These are phyloP conservation scores for Calycina herbarum DNA, from an alignment of 2,329 filamentous ascomycete genomes.

Conservation along the genomic window DNA sequence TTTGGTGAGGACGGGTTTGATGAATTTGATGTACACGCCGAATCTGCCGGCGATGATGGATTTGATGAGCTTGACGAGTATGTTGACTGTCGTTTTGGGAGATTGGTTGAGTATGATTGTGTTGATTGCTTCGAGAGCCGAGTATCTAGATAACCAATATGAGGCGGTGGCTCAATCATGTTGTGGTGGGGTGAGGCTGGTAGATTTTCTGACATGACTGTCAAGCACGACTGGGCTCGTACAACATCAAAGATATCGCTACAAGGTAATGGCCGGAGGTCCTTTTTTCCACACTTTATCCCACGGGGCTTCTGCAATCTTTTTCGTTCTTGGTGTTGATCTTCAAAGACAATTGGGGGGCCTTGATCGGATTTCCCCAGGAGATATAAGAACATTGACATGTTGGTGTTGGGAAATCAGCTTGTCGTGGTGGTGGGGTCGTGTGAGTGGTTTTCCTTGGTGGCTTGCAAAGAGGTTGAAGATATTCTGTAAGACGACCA, in stretches of 20 bases:
- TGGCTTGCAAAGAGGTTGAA: conserved; percentile 3
- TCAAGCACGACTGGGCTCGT: conserved; percentile 18
- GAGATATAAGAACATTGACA: not conserved
- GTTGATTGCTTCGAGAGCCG: not conserved
- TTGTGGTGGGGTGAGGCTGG: conserved; percentile 4
- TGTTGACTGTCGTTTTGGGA: not conserved
- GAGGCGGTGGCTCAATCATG: conserved; percentile 5
- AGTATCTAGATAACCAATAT: conserved; percentile 1
- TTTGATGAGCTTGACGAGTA: not conserved
- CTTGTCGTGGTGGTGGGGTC: not conserved
- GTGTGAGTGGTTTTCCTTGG: not conserved
- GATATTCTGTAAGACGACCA: not conserved
- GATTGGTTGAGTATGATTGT: not conserved
- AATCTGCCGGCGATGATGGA: not conserved
- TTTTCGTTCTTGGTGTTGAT: not conserved
- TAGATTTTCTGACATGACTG: conserved; percentile 12
- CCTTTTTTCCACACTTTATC: conserved; percentile 1
- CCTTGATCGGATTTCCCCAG: not conserved
- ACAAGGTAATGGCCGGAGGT: conserved; percentile 14
- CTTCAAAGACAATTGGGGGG: not conserved
- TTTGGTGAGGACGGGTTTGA: not conserved
- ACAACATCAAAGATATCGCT: conserved; percentile 16
- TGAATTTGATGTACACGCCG: not conserved
- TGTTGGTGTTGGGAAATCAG: not conserved
- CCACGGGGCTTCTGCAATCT: conserved; percentile 1